These are phyloP conservation scores for Elaeis guineensis DNA, from an alignment of 176 grass and related monocot species.

Conservation along the genomic window DNA sequence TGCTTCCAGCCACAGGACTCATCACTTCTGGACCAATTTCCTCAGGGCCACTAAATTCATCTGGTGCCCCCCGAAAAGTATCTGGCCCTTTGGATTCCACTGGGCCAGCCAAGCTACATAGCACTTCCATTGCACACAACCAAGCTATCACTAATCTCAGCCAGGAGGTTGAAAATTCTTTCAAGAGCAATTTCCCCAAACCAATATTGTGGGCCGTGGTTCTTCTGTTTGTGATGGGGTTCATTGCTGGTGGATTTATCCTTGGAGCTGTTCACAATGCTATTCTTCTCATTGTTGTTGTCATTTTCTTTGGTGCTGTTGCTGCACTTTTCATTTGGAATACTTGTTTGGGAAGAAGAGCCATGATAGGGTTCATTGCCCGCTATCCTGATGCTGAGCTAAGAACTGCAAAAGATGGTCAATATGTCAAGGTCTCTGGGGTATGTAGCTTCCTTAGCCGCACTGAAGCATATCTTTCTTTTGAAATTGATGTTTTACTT, in stretches of 20 bases:
- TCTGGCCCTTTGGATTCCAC: conserved; percentile 1
- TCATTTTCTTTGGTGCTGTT: neutral
- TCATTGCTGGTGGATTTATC: conserved; percentile 19
- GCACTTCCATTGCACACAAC: neutral
- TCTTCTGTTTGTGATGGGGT: conserved; percentile 15
- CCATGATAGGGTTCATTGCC: conserved; percentile 1
- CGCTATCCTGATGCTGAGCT: conserved; percentile 11
- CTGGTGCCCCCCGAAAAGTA: conserved; percentile 6
- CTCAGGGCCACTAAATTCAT: neutral
- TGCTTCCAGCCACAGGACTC: neutral
- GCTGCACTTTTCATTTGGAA: conserved; percentile 12
- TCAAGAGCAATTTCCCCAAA: conserved; percentile 12
- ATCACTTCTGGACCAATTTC: conserved; percentile 3
- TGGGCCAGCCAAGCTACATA: neutral
- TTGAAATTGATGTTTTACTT: too few relatives aligned
- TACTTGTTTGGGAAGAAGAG: conserved; percentile 8
- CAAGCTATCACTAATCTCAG: conserved; percentile 5
- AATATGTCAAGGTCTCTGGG: conserved; percentile 14
- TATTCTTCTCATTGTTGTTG: conserved; percentile 14
- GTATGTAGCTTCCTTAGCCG: neutral
- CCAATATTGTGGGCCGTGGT: conserved; percentile 4
- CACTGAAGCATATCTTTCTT: too few relatives aligned
- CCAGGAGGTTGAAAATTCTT: neutral
- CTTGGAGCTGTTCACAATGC: conserved; percentile 16
- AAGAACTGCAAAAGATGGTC: conserved; percentile 16